Base-by-base conservation (phyloP, 176 grass and related monocot species). In the Areca catechu region DNA sequence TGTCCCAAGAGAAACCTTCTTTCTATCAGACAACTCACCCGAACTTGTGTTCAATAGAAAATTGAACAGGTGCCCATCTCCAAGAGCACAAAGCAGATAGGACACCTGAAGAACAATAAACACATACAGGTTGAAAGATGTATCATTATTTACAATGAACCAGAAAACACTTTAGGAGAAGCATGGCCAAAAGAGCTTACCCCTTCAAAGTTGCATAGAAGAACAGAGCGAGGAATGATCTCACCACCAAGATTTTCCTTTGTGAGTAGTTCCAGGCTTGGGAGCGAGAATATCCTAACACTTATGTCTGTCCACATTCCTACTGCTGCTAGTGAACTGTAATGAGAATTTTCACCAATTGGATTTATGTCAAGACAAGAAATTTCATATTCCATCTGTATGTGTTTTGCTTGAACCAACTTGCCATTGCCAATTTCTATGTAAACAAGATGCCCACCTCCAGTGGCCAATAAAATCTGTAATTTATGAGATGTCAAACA, bases 251-350 rank as follows among this genome's bases (percentile, higher is more conserved):
- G 66, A 75, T 71, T 97, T 71, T 97, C 86, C 77, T 90, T 88
- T 77, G 63, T 84, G 29, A 85, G 63, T 66, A 85, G 69, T 68
- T 91, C 86, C 54, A 97, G 86, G 24, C 68, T 76, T 68, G 92
- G 92, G 65, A 97, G 93, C 63, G 87, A 92, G 81, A 91, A 85
- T 77, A 92, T 74, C 71, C 87, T 97, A 25, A 97, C 87, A 66
- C 87, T 97, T 78, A 97, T 91, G 74, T 97, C 93, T 43, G 93
- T 97, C 93, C 93, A 97, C 93, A 97, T 85, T 59, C 93, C 93
- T 34, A 97, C 84, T 34, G 80, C 93, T 69, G 93, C 93, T 60
- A 97, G 50, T 67, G 93, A 82, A 58, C 86, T 96, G 73, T 74
- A 78, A 19, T 83, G 65, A 51, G 74, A 47, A 70, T 84, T 86